A percentile compares a stretch with the other conserved stretches of the same genome.
These are phyloP conservation scores for Candida rishiriensis DNA, from an alignment of 805 yeast species.

Conservation along the genomic window DNA sequence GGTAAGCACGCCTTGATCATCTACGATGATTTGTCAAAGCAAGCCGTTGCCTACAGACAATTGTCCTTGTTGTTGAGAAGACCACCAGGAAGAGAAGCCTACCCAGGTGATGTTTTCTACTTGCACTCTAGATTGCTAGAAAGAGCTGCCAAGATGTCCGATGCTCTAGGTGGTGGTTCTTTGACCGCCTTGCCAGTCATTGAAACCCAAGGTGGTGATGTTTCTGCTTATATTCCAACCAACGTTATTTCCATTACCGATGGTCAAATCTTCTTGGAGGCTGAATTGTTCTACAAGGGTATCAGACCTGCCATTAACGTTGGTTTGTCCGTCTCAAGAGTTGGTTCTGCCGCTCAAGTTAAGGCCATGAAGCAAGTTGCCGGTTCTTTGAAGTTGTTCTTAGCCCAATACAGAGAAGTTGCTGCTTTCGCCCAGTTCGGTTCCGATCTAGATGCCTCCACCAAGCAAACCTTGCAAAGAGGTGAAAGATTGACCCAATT, in stretches of 20 bases:
- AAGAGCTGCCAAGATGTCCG: slow-evolving; percentile 97
- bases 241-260: slow-evolving; percentile 96
- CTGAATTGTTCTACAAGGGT: slow-evolving; percentile 99
- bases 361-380: slow-evolving; percentile 99
- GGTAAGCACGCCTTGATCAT: slow-evolving; percentile 95
- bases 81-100: slow-evolving; percentile 96
- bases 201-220: slow-evolving; percentile 99
- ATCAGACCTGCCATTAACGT: slow-evolving; percentile 99
- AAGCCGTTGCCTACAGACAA: slow-evolving; percentile 99
- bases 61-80: slow-evolving; percentile 95
- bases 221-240: slow-evolving; percentile 96
- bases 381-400: slow-evolving; percentile 99
- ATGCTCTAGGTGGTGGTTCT: slow-evolving; percentile 85
- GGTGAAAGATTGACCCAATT: slow-evolving; percentile 99
- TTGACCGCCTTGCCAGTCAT: slow-evolving; percentile 94
- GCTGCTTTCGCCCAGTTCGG: slow-evolving; percentile 99
- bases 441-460: slow-evolving; percentile 99
- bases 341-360: slow-evolving; percentile 99
- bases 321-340: slow-evolving; percentile 99
- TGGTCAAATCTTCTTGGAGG: slow-evolving; percentile 98
- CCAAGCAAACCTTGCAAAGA: slow-evolving; percentile 97
- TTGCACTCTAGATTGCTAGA: slow-evolving; percentile 91
- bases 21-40: slow-evolving; percentile 98
- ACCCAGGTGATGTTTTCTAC: slow-evolving; percentile 97
- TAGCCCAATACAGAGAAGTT: slow-evolving; percentile 99